These are phyloP conservation scores for Chrysanthemum makinoi DNA, from an alignment of 129 eudicot species.

Conservation along the genomic window DNA sequence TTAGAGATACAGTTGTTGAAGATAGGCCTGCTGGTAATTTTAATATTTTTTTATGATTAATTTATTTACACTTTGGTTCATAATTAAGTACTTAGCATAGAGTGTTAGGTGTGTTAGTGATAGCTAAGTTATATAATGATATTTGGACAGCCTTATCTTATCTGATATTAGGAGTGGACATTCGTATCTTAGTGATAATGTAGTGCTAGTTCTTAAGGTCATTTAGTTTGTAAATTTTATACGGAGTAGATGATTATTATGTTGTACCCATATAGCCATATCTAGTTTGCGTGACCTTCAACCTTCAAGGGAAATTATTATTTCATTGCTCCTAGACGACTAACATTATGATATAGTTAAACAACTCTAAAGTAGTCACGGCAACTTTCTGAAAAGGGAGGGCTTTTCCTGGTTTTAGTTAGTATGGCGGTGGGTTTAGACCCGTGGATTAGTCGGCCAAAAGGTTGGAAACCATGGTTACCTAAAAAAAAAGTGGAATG, in stretches of 20 bases:
- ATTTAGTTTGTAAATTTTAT: not conserved
- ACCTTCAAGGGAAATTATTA: not conserved
- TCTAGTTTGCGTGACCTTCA: conserved; percentile 2
- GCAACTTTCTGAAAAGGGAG: no score
- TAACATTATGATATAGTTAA: not conserved
- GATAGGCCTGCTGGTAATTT: conserved; percentile 35
- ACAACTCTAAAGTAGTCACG: no score
- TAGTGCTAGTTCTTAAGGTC: not conserved
- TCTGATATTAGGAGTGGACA: conserved; percentile 1
- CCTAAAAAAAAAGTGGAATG: not conserved
- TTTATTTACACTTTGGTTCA: not conserved
- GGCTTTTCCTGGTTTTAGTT: no score
- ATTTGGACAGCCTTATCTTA: conserved; percentile 10
- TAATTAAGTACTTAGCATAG: not conserved
- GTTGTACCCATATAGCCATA: conserved; percentile 5
- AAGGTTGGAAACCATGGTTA: no score
- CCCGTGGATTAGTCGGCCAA: no score
- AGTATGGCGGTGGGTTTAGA: no score
- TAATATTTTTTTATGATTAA: not conserved
- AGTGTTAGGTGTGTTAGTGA: not conserved
- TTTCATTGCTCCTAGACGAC: not conserved
- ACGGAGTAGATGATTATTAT: not conserved
- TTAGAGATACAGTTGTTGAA: conserved; percentile 48
- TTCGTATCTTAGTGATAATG: not conserved
- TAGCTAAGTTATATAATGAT: conserved; percentile 1